Conservation (phyloP, 164 flowering plant species). For the Liriodendron chinense region DNA sequence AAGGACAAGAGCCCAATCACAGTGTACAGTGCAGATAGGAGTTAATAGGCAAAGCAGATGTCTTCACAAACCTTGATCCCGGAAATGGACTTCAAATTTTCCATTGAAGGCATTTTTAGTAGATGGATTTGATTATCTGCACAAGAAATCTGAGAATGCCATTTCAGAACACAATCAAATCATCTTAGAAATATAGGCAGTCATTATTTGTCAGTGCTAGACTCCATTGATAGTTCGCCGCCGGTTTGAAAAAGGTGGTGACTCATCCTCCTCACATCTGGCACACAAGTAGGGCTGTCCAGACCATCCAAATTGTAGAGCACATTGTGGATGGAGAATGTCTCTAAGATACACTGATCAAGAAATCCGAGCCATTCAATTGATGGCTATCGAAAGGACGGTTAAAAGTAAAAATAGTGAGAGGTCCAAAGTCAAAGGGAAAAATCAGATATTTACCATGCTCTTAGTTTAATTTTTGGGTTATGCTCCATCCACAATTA, state of each 20-base stretch:
- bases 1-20: neutral
- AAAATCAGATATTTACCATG: too few species aligned
- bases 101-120: constrained; percentile 85
- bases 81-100: constrained; percentile 63
- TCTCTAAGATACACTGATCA: too few species aligned
- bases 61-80: constrained; percentile 85
- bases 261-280: too few species aligned
- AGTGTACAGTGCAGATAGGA: neutral
- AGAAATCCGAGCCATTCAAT: too few species aligned
- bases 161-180: constrained; percentile 3
- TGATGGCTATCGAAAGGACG: too few species aligned
- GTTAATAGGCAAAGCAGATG: neutral
- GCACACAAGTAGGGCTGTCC: too few species aligned
- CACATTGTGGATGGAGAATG: too few species aligned
- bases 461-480: too few species aligned
- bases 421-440: too few species aligned
- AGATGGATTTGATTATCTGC: constrained; percentile 91
- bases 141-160: constrained; percentile 67
- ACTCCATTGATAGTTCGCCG: neutral
- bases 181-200: neutral
- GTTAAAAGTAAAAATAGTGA: too few species aligned
- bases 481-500: too few species aligned
- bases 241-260: neutral
- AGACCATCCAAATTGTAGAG: too few species aligned
- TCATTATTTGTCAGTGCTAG: neutral